phyloP scores from a whole-genome alignment of 345 rosid species.

The Streptanthus diversifolius region DNA sequence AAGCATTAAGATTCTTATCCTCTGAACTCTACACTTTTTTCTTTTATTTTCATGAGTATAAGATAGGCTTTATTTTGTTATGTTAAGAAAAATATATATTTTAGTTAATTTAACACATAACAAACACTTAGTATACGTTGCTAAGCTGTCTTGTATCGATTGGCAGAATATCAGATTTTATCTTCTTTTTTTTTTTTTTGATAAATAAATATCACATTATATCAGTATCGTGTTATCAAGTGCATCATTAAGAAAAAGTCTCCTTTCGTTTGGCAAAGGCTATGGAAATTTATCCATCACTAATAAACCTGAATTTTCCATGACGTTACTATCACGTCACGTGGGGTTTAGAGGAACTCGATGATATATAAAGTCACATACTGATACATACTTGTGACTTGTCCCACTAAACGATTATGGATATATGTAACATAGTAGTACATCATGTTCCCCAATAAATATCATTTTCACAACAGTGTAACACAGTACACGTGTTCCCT shows the following conservation, averaged over 20 bases:
- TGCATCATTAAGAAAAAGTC: not conserved
- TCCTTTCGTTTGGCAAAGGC: not conserved
- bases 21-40: not conserved
- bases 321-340: conserved; percentile 5
- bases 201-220: too few species aligned
- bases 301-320: not conserved
- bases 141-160: not conserved
- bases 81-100: not conserved
- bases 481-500: too few species aligned
- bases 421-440: too few species aligned
- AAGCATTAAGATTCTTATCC: conserved; percentile 48
- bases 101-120: not conserved
- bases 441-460: too few species aligned
- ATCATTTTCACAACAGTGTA: too few species aligned
- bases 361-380: not conserved
- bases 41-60: not conserved
- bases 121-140: not conserved
- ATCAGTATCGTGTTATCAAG: not conserved
- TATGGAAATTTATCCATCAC: not conserved
- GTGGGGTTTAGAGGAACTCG: not conserved
- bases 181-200: too few species aligned
- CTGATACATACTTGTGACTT: not conserved
- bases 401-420: not conserved
- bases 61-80: not conserved
- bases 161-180: too few species aligned